Evolutionary conservation across 768 basidiomycete genomes (phyloP).

Genomic region (Tylopilus sp.): DNA sequence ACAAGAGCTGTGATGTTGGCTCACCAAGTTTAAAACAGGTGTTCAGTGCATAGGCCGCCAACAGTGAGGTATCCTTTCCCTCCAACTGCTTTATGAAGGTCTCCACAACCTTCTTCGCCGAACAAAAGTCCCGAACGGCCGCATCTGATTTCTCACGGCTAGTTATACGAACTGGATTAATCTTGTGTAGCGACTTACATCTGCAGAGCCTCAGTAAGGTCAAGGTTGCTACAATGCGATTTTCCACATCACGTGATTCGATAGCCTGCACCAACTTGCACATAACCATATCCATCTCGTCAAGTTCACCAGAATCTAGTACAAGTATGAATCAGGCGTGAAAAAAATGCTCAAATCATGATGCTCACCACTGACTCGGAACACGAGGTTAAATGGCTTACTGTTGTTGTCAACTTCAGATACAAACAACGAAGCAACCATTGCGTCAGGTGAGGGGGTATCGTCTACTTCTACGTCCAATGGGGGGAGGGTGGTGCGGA

Average conservation of each 20-base stretch:
- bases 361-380: background rate
- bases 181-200: background rate
- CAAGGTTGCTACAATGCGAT: slow-evolving; percentile 6
- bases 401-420: too few relatives aligned
- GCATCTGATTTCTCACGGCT: background rate
- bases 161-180: background rate
- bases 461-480: background rate
- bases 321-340: background rate
- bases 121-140: background rate
- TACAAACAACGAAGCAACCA: too few relatives aligned
- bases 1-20: background rate
- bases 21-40: background rate
- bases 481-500: background rate
- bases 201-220: slow-evolving; percentile 8
- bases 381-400: background rate
- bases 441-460: background rate
- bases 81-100: background rate
- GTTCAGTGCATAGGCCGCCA: background rate
- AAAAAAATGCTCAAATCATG: background rate
- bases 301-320: background rate
- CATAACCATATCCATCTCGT: background rate
- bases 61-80: background rate
- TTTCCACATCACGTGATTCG: background rate
- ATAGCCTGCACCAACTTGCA: background rate
- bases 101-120: background rate